Base-by-base conservation (phyloP, 2,329 filamentous ascomycete genomes). In the Penicillium aurantiogriseum region DNA sequence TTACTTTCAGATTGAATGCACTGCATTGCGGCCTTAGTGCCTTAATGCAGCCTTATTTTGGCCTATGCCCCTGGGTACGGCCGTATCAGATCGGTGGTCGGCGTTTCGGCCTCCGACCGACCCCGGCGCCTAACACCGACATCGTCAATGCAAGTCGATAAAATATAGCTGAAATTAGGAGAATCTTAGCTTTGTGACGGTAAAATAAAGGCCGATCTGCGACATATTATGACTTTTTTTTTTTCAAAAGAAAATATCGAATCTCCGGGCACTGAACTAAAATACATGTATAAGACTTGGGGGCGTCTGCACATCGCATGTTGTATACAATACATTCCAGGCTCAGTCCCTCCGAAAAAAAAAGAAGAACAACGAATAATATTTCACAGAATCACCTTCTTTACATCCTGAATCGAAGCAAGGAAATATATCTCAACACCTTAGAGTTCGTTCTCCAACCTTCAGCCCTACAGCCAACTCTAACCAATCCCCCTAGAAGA, bases 91-190 rank as follows among this genome's bases (percentile, higher is more conserved):
- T 23, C 23, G 52, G 52, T 33, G 15, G 48, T 56, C 54, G 54
- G 48, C 17, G 54, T 36, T 52, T 56, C 54, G 48, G 54, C 17
- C 2, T 52, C 54, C 54, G 48, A 11, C 5, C 13, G 6, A n/a
- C n/a, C n/a, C 29, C 25, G 44, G 17, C 27, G 9, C 9, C 25
- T 29, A 27, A 54, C 33, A 15, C 51, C 42, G 23, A 46, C 23
- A 40, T 42, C 25, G 15, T 46, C 23, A 44, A 33, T 4, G 31
- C 4, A 33, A 13, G 1, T 33, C 15, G 17, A 29, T 7, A n/a
- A 7, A 33, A 25, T n/a, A 21, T 27, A 17, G 7, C 15, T 40
- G 25, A 6, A 33, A 19, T n/a, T 27, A 21, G 21, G 45, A 2
- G 9, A 36, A 42, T 43, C 11, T 2, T n/a, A 15, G 8, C 6